A percentile compares a stretch with the other conserved stretches of the same genome.
These are phyloP conservation scores for Telfairia occidentalis DNA, from an alignment of 331 rosid species.

Conservation along the genomic window DNA sequence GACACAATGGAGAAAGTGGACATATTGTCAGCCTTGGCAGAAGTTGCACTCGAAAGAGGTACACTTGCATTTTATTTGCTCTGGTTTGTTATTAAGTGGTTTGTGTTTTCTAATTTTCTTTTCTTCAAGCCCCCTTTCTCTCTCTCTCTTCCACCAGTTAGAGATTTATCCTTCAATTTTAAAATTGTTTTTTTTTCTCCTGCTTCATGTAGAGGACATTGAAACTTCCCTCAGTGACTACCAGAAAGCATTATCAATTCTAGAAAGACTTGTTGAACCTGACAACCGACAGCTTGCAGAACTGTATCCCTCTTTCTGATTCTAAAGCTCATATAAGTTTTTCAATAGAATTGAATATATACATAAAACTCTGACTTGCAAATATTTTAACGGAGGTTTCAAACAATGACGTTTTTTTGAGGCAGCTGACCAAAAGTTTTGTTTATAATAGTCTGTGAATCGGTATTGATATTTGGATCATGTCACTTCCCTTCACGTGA, in stretches of 20 bases:
- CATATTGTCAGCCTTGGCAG: slow-evolving; percentile 80
- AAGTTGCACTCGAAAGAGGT: slow-evolving; percentile 96
- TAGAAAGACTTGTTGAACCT: slow-evolving; percentile 76
- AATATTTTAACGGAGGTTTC: neutral
- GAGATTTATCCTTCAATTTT: slow-evolving; percentile 11
- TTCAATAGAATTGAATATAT: neutral
- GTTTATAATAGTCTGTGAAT: neutral
- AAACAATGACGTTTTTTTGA: neutral
- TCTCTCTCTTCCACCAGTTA: neutral
- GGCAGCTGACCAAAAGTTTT: neutral
- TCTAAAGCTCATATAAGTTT: neutral
- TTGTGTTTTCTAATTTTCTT: neutral
- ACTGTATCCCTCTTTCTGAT: slow-evolving; percentile 59
- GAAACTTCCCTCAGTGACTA: slow-evolving; percentile 87
- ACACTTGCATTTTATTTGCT: neutral
- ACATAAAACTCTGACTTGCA: neutral
- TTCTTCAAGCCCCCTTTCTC: neutral
- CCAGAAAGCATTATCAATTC: slow-evolving; percentile 65
- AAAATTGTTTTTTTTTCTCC: slow-evolving; percentile 19
- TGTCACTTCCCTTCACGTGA: neutral
- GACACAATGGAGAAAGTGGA: slow-evolving; percentile 86
- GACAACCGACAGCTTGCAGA: slow-evolving; percentile 77
- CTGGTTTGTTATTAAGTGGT: neutral
- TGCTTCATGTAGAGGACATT: slow-evolving; percentile 63
- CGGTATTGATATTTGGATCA: neutral